Evolutionary conservation across 1,284 basidiomycete species (phyloP).

Genomic region (Phaffia rhodozyma): DNA sequence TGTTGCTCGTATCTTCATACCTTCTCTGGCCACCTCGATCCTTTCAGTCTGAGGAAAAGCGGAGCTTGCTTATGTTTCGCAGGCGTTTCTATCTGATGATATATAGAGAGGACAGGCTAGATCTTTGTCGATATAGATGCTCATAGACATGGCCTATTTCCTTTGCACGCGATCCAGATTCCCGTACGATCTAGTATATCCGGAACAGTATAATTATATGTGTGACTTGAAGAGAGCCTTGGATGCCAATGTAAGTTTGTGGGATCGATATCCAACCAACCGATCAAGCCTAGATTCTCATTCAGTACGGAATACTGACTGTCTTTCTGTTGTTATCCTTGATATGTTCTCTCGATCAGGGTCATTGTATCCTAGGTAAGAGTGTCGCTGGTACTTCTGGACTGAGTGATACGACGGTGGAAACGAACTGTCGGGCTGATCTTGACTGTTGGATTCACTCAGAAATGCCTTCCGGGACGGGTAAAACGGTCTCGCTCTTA

Average conservation of each 20-base stretch:
- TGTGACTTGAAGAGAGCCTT: constrained; percentile 93
- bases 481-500: constrained; percentile 93
- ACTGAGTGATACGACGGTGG: background rate
- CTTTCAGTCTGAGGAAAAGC: constrained; percentile 39
- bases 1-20: background rate
- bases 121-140: too few relatives aligned
- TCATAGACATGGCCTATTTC: constrained; percentile 15
- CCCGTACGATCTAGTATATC: constrained; percentile 11
- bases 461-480: constrained; percentile 99
- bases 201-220: constrained; percentile 53
- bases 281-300: constrained; percentile 5
- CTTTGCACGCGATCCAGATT: constrained; percentile 27
- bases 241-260: constrained; percentile 56
- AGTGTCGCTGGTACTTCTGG: background rate
- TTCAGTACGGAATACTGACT: background rate
- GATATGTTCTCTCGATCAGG: constrained; percentile 41
- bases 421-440: background rate
- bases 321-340: background rate
- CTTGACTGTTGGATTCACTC: background rate
- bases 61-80: too few relatives aligned
- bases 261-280: constrained; percentile 33
- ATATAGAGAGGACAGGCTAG: too few relatives aligned
- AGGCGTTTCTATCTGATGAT: too few relatives aligned
- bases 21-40: background rate
- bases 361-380: constrained; percentile 72